Evolutionary conservation across 73 alveolate genomes (phyloP).

Genomic region (Durusdinium trenchii): DNA sequence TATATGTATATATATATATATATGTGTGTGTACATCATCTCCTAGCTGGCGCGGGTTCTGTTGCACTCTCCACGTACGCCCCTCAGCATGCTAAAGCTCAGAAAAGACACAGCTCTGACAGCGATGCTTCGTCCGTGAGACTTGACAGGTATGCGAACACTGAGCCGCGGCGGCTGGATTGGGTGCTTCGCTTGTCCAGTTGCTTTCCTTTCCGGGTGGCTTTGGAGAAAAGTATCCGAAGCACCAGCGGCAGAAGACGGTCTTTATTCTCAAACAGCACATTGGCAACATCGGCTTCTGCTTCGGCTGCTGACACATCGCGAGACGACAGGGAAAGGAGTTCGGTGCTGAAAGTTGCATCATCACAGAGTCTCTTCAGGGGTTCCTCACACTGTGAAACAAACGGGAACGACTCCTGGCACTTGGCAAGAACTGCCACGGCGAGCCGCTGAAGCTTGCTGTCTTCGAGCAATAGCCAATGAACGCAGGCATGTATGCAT

Average conservation of each 20-base stretch:
- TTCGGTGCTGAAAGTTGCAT: conserved; percentile 26
- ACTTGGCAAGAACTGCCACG: conserved; percentile 30
- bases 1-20: too few relatives aligned
- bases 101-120: conserved; percentile 30
- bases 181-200: conserved; percentile 56
- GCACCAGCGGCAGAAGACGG: conserved; percentile 45
- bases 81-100: too few relatives aligned
- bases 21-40: too few relatives aligned
- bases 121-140: background rate
- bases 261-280: conserved; percentile 28
- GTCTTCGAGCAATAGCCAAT: conserved; percentile 59
- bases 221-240: conserved; percentile 32
- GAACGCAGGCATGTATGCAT: conserved; percentile 29
- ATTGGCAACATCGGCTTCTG: background rate
- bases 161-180: conserved; percentile 43
- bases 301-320: background rate
- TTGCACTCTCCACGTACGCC: too few relatives aligned
- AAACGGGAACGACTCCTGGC: background rate
- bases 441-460: conserved; percentile 41
- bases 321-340: conserved; percentile 9
- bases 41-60: too few relatives aligned
- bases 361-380: conserved; percentile 52
- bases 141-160: conserved; percentile 14
- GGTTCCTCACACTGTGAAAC: conserved; percentile 36
- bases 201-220: conserved; percentile 58